phyloP scores from a whole-genome alignment of 345 rosid species.

The Brassica carinata region DNA sequence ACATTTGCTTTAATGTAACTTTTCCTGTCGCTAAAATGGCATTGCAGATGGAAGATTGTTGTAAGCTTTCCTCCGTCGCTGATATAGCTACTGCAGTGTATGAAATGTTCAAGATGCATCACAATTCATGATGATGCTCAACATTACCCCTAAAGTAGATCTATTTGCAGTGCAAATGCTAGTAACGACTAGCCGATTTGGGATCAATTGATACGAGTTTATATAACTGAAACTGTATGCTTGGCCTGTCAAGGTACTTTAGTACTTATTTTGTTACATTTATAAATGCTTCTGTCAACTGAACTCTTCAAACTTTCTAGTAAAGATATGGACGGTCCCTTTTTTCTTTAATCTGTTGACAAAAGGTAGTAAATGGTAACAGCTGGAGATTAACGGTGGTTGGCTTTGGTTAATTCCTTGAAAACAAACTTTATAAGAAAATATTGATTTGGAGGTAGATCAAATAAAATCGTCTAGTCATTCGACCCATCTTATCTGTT shows the following conservation, averaged over 20 bases:
- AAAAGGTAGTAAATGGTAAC: constrained; percentile 26
- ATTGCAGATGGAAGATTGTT: constrained; percentile 86
- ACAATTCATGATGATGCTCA: constrained; percentile 42
- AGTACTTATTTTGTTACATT: neutral
- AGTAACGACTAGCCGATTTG: neutral
- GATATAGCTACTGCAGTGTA: constrained; percentile 74
- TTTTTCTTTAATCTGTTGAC: constrained; percentile 4
- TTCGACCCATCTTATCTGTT: constrained; percentile 33
- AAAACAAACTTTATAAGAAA: neutral
- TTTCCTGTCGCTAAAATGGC: neutral
- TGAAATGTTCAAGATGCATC: constrained; percentile 65
- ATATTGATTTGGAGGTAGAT: neutral
- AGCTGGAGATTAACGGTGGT: constrained; percentile 32
- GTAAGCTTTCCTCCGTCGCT: constrained; percentile 72
- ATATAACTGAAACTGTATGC: neutral
- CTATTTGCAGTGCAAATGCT: neutral
- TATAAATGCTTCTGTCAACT: constrained; percentile 1
- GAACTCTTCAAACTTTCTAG: neutral
- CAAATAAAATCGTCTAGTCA: constrained; percentile 5
- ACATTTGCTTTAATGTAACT: neutral
- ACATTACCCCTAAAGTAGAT: constrained; percentile 2
- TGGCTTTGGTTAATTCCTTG: constrained; percentile 1
- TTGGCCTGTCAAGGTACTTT: neutral
- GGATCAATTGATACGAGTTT: neutral
- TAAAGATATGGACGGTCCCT: constrained; percentile 3